Base-by-base conservation (phyloP, 2,329 filamentous ascomycete species). In the Coleophoma eucalyptorum region DNA sequence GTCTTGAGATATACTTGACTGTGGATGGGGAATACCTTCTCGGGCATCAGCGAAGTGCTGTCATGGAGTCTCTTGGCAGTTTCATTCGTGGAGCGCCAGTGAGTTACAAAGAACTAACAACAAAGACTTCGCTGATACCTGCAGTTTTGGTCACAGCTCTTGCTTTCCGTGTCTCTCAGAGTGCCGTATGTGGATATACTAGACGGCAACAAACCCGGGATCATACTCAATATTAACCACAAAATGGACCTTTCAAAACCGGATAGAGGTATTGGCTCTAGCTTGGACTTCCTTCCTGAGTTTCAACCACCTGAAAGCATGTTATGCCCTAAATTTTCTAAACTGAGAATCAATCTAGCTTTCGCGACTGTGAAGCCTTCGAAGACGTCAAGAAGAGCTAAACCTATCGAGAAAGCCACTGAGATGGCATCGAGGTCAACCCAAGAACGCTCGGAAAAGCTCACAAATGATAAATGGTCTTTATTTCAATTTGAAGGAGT, bases 131-230 rank as follows among this genome's bases (percentile, higher is more conserved):
- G 12, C 49, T 56, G 33, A 61, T 33, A 43, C 40, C 42, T 8
- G 6, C 46, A 65, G 62, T 45, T 62, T 48, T 64, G 62, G 62
- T 46, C 49, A 46, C 55, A 59, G 16, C 49, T 64, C 7, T 57
- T 47, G 19, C 43, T 66, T 10, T 60, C 54, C 13, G 40, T 57
- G 3, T 48, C 52, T 16, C 52, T 60, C n/a, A 49, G 58, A 5
- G 43, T 50, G 13, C 19, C 48, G 31, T 40, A 43, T 8, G 6
- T 16, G 31, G 45, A 38, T 26, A 19, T n/a, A 43, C 19, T 6
- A 13, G 10, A 10, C 33, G n/a, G 18, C 16, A 5, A 31, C 40
- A 20, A 32, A 31, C 21, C 49, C 1, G 44, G 50, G 10, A 44
- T 62, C 16, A 60, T 50, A 16, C 49, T 65, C 37, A 41, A 44